Evolutionary conservation across 73 alveolate genomes (phyloP).

Genomic region (Paramecium caudatum): DNA sequence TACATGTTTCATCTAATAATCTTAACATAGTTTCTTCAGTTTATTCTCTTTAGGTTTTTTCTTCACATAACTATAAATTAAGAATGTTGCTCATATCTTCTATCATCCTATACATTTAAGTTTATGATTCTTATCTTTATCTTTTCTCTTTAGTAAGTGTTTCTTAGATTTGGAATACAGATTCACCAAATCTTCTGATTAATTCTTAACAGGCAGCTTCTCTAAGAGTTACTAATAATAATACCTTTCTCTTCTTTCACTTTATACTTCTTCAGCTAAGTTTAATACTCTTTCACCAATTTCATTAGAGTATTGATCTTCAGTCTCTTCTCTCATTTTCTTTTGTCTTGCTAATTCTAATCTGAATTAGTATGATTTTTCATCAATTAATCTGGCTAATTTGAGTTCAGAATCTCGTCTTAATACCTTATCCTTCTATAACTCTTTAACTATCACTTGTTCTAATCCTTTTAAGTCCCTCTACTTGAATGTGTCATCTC

Average conservation of each 20-base stretch:
- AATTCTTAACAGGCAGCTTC: conserved; percentile 68
- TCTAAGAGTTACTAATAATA: conserved; percentile 9
- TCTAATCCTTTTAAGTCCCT: conserved; percentile 39
- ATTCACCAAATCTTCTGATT: conserved; percentile 77
- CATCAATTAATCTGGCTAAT: conserved; percentile 81
- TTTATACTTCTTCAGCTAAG: conserved; percentile 62
- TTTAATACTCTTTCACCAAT: conserved; percentile 57
- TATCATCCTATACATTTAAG: conserved; percentile 82
- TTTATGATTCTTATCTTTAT: conserved; percentile 82
- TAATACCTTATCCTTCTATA: not conserved
- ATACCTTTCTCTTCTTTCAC: conserved; percentile 83
- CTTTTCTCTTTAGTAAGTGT: conserved; percentile 80
- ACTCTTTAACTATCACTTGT: conserved; percentile 6
- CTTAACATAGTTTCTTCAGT: conserved; percentile 85
- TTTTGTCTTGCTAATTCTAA: conserved; percentile 88
- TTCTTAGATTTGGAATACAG: conserved; percentile 83
- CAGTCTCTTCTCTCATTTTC: conserved; percentile 82
- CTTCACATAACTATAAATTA: conserved; percentile 77
- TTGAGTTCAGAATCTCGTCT: conserved; percentile 86
- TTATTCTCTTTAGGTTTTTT: conserved; percentile 80
- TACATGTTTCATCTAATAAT: conserved; percentile 88
- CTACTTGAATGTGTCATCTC: conserved; percentile 35
- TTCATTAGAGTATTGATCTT: conserved; percentile 62
- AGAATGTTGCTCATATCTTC: conserved; percentile 85
- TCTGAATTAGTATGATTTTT: conserved; percentile 79